Evolutionary conservation across 2,329 filamentous ascomycete genomes (phyloP).

Genomic region (Talaromyces marneffei): DNA sequence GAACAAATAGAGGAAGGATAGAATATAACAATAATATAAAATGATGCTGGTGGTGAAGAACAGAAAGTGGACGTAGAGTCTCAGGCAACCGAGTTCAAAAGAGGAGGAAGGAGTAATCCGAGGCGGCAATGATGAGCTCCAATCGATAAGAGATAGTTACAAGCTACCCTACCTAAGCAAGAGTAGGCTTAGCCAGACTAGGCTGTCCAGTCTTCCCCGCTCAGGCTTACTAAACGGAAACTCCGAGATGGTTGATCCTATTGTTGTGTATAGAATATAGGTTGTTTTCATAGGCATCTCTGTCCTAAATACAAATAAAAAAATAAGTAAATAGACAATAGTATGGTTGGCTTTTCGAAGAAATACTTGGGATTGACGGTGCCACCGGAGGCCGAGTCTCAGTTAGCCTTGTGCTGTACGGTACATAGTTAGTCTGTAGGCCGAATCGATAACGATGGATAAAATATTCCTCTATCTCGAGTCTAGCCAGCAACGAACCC

Average conservation of each 20-base stretch:
- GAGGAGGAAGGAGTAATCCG: background rate
- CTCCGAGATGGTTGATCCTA: background rate
- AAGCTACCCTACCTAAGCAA: too few relatives aligned
- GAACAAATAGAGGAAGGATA: background rate
- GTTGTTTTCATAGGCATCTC: background rate
- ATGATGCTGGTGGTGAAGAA: background rate
- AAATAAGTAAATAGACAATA: too few relatives aligned
- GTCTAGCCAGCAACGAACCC: background rate
- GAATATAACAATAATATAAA: background rate
- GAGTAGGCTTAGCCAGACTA: too few relatives aligned
- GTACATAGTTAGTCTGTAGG: background rate
- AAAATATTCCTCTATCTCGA: background rate
- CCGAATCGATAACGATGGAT: background rate
- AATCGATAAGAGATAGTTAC: constrained; percentile 1
- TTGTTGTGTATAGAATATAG: background rate
- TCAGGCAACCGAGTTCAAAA: constrained; percentile 13
- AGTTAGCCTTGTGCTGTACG: background rate
- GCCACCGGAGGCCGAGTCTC: background rate
- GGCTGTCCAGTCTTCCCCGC: background rate
- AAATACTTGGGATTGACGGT: background rate
- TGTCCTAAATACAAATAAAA: background rate
- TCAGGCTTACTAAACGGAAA: background rate
- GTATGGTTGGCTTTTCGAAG: background rate
- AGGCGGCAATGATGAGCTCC: background rate
- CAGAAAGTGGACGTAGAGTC: background rate